Evolutionary conservation across 345 rosid genomes (phyloP).

Genomic region (Raphanus raphanistrum): DNA sequence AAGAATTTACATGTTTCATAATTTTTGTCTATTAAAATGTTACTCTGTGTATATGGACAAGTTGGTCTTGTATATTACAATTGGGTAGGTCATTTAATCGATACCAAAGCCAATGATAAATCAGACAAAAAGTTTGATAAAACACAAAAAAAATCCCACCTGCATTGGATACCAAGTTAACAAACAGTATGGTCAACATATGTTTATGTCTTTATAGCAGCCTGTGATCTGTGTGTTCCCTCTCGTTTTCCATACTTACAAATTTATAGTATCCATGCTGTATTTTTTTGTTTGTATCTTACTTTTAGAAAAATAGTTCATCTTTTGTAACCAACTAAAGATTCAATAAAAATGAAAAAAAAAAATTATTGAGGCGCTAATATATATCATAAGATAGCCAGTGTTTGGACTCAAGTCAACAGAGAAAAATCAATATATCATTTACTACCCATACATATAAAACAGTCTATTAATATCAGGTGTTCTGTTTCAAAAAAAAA

Average conservation of each 20-base stretch:
- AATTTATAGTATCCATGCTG: background rate
- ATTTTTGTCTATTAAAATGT: background rate
- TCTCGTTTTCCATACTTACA: slow-evolving; percentile 16
- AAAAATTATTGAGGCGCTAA: background rate
- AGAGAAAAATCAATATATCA: slow-evolving; percentile 6
- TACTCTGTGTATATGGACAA: slow-evolving; percentile 3
- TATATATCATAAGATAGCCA: background rate
- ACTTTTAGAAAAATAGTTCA: background rate
- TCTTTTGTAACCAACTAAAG: slow-evolving; percentile 5
- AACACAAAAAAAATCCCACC: slow-evolving; percentile 6
- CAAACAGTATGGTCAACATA: slow-evolving; percentile 41
- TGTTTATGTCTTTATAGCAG: slow-evolving; percentile 32
- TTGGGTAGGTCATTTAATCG: slow-evolving; percentile 17
- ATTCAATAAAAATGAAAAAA: background rate
- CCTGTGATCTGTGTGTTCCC: slow-evolving; percentile 26
- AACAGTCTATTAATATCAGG: background rate
- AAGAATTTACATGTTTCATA: background rate
- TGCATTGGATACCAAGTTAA: slow-evolving; percentile 37
- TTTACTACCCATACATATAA: background rate
- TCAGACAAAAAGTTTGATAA: background rate
- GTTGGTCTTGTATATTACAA: slow-evolving; percentile 8
- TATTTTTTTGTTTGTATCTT: slow-evolving; percentile 7
- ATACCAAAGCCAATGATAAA: background rate
- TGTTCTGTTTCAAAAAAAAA: no score
- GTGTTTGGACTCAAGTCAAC: background rate